Base-by-base conservation (phyloP, 2,329 filamentous ascomycete genomes). In the Neopestalotiopsis rosae region DNA sequence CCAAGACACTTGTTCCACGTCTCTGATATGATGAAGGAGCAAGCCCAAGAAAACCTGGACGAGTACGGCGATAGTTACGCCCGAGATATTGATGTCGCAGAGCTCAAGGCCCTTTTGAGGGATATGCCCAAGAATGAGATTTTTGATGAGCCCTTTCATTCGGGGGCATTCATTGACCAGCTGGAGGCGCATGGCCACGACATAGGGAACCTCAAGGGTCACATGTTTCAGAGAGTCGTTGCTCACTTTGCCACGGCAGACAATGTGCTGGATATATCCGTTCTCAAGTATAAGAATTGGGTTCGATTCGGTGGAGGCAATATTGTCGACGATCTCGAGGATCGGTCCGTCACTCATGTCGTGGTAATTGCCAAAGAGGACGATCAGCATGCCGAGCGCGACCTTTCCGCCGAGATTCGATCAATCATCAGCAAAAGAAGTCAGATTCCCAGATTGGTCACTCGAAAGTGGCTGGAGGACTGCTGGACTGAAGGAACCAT, bases 11-110 rank as follows among this genome's bases (percentile, higher is more conserved):
- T 98, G 74, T 91, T 96, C 70, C 89, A 91, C 74, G 89, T 89
- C 0, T 88, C 86, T 0, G 87, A 90, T 4, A 85, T 83, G 1
- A 84, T 90, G 67, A 80, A 82, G 56, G 82, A 83, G 6, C 82
- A 84, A 7, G 88, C 91, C 10, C 84, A 87, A 49, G 81, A 82
- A 3, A 93, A 92, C 71, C 86, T 92, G 1, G 96, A 99, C 77
- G 82, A 86, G 66, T 96, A 89, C 74, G 92, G 92, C 0, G 96
- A 99, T 78, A 95, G 94, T 76, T 98, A 93, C 79, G 87, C 90
- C 0, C 86, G 95, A 4, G 90, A 97, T 74, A 82, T 92, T 9
- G 85, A 84, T 0, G 74, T 87, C 0, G 86, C 89, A 1, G 92
- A 95, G 74, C 84, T 97, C 62, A 83, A 79, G 52, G 76, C 77